Percentiles rank a stretch among this genome's conserved stretches.
phyloP scores from a whole-genome alignment of 2,329 filamentous ascomycete species.

The Phialocephala sp. region DNA sequence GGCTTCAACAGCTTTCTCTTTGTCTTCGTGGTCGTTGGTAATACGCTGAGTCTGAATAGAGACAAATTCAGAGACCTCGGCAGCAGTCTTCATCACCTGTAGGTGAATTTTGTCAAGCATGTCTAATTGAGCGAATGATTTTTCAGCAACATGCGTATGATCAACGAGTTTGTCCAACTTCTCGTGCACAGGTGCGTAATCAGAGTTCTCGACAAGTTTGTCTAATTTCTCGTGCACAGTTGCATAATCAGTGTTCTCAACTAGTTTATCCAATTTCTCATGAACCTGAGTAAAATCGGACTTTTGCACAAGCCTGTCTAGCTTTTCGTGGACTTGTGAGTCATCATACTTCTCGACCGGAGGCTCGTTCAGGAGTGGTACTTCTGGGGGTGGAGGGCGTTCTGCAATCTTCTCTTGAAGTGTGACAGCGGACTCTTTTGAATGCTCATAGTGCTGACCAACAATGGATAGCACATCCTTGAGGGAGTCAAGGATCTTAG shows the following conservation, averaged over 20 bases:
- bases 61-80: slow-evolving; percentile 84
- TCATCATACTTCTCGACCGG: slow-evolving; percentile 67
- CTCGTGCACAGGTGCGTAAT: slow-evolving; percentile 56
- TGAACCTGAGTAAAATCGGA: slow-evolving; percentile 69
- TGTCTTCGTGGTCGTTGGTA: slow-evolving; percentile 77
- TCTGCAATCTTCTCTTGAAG: slow-evolving; percentile 64
- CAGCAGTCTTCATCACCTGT: slow-evolving; percentile 83
- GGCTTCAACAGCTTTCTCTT: slow-evolving; percentile 80
- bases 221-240: slow-evolving; percentile 63
- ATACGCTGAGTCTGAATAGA: slow-evolving; percentile 76
- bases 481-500: slow-evolving; percentile 84
- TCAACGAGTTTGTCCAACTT: slow-evolving; percentile 64
- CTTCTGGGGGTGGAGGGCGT: slow-evolving; percentile 57
- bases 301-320: slow-evolving; percentile 64
- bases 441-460: slow-evolving; percentile 86
- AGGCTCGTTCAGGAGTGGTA: slow-evolving; percentile 59
- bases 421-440: slow-evolving; percentile 66
- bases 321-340: slow-evolving; percentile 54
- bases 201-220: slow-evolving; percentile 55
- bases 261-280: slow-evolving; percentile 81
- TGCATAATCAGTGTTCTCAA: slow-evolving; percentile 60
- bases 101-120: slow-evolving; percentile 88
- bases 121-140: slow-evolving; percentile 76
- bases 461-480: slow-evolving; percentile 85
- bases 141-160: slow-evolving; percentile 68